Percentiles rank a stretch among this genome's conserved stretches.
phyloP scores from a whole-genome alignment of 2,329 filamentous ascomycete species.

The Xylaria sp. region DNA sequence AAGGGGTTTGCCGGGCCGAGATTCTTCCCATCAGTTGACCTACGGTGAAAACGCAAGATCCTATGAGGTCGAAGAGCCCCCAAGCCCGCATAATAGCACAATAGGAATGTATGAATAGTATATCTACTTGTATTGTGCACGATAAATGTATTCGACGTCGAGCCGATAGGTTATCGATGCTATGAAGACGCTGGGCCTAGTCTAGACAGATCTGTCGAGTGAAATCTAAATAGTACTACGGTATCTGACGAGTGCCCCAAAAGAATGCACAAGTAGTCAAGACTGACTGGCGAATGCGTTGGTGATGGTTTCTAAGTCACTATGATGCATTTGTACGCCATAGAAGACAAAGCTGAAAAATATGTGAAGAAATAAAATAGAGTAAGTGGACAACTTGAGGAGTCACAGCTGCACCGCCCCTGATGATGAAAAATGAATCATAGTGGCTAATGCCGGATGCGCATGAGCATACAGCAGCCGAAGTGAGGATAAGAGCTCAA shows the following conservation, averaged over 20 bases:
- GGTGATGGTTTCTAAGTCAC: background rate
- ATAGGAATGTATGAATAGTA: constrained; percentile 12
- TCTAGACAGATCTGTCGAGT: background rate
- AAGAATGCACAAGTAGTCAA: background rate
- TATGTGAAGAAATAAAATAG: background rate
- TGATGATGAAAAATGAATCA: constrained; percentile 37
- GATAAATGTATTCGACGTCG: background rate
- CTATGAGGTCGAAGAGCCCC: background rate
- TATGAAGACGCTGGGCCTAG: background rate
- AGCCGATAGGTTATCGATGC: background rate
- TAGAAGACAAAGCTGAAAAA: background rate
- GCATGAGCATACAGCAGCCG: background rate
- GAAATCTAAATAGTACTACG: background rate
- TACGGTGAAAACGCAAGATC: constrained; percentile 58
- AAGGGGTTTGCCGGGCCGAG: constrained; percentile 87
- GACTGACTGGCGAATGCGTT: background rate
- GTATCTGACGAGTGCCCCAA: background rate
- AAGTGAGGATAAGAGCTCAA: background rate
- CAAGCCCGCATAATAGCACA: background rate
- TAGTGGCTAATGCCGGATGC: constrained; percentile 13
- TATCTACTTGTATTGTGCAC: constrained; percentile 1
- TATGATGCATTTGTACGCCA: constrained; percentile 1
- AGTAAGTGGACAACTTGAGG: background rate
- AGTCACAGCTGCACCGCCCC: constrained; percentile 25
- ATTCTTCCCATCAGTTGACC: constrained; percentile 78